Evolutionary conservation across 2,329 filamentous ascomycete species (phyloP), one percentile per base, ranked within the genome.

Genomic region (Paraconiothyrium sp.): DNA sequence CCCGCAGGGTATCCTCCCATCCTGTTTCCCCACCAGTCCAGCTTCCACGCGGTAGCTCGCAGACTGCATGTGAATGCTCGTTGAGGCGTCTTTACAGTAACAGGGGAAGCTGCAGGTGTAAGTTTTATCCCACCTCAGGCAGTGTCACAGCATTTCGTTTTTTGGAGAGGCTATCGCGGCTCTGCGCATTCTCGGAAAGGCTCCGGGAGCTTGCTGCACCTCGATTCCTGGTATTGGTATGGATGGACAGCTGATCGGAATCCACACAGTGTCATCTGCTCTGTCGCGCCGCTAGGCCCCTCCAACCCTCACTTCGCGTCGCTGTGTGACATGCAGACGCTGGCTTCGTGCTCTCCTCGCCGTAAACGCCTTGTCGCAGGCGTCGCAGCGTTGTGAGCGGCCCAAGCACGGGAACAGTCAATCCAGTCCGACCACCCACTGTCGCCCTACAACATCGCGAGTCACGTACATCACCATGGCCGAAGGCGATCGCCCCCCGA

Each of bases 401-500:
- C 41, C 32, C 32, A 32, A 5, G 54, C 11, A 39, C 20, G 14
- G 30, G 37, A 20, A 46, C 41, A 11, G 22, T 34, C 32, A 24
- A 30, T 24, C 32, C 13, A 30, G 32, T 41, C 13, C 43, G 9
- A 16, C 20, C 46, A 20, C 34, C 10, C 27, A 39, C 54, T 3
- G 30, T 30, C 34, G 14, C 41, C 32, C 9, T 30, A 27, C 32
- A 14, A 57, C 24, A 37, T 30, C 22, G 37, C 37, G 37, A 32
- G 37, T 54, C 55, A 48, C 63, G 51, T 56, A 57, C 57, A 22
- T 44, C 67, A 61, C 57, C 66, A 78, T 78, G 76, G 70, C 71
- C 22, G 75, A 77, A 65, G 68, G 66, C 61, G 70, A 71, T 58
- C 65, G 64, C 37, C 68, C 74, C 34, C 62, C 70, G 54, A 68